phyloP scores from a whole-genome alignment of 176 grass and related monocot species.

The Chloris gayana region DNA sequence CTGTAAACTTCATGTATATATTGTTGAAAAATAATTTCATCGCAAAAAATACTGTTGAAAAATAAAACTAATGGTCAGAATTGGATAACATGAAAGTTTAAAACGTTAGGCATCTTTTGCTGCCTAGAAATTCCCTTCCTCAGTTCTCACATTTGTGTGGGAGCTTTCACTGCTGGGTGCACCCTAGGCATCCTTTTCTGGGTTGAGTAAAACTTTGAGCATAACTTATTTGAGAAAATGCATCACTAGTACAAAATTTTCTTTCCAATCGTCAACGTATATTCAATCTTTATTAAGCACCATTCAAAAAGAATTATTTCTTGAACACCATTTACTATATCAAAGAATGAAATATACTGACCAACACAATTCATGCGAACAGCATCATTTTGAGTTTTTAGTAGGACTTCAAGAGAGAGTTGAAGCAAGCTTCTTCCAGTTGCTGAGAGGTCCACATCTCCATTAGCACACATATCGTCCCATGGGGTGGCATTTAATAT shows the following conservation, averaged over 20 bases:
- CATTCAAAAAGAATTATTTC: constrained; percentile 1
- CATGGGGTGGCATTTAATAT: constrained; percentile 69
- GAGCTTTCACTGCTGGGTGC: too few species aligned
- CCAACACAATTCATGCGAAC: constrained; percentile 93
- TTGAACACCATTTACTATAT: background rate
- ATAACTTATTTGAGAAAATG: constrained; percentile 12
- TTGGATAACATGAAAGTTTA: background rate
- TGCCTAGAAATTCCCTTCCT: too few species aligned
- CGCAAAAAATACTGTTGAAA: too few species aligned
- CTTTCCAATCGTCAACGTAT: constrained; percentile 5
- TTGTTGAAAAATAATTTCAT: too few species aligned
- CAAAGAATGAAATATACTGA: constrained; percentile 41
- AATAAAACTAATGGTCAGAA: background rate
- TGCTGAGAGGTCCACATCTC: constrained; percentile 41
- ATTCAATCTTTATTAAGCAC: background rate
- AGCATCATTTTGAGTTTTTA: constrained; percentile 87
- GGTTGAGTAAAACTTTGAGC: background rate
- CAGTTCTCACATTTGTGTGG: too few species aligned
- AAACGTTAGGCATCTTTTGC: background rate
- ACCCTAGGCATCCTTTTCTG: background rate
- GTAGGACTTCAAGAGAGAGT: constrained; percentile 76
- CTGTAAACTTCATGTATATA: background rate
- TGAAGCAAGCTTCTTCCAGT: constrained; percentile 55
- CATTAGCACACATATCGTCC: constrained; percentile 54
- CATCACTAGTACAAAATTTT: background rate